A percentile compares a stretch with the other conserved stretches of the same genome.
Conservation (phyloP, 331 rosid species). For the Erythrophleum ivorense region DNA sequence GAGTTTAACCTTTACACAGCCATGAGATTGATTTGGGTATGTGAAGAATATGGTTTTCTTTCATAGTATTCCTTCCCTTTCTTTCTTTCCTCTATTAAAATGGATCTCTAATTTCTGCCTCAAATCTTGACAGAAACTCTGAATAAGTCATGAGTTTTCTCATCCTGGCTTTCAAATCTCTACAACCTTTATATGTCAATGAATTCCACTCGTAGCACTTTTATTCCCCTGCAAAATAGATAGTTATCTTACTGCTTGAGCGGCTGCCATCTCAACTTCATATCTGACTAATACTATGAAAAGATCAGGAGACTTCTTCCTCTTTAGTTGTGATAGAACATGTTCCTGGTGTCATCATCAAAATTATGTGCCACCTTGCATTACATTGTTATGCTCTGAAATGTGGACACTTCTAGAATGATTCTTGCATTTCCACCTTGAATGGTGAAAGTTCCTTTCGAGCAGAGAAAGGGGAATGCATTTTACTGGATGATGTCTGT, state of each 20-base stretch:
- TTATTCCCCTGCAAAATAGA: not conserved
- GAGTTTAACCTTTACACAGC: not conserved
- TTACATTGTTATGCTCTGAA: not conserved
- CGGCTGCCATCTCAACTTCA: not conserved
- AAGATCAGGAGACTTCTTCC: not conserved
- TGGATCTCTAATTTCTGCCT: not conserved
- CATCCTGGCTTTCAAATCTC: not conserved
- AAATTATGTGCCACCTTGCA: not conserved
- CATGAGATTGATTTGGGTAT: not conserved
- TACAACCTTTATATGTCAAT: not conserved
- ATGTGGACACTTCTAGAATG: not conserved
- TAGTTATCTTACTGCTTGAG: not conserved
- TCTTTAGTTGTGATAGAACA: not conserved
- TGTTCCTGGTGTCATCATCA: not conserved
- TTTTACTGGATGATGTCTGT: not conserved
- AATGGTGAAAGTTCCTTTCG: not conserved
- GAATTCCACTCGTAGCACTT: not conserved
- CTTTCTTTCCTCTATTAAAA: not conserved
- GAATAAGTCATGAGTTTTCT: not conserved
- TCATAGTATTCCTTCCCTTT: not conserved
- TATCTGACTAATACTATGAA: not conserved
- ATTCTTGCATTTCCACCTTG: not conserved
- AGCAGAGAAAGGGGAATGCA: not conserved
- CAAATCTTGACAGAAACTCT: not conserved
- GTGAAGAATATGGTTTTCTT: not conserved